Evolutionary conservation across 768 basidiomycete species (phyloP).

Genomic region (Baorangia bicolor): DNA sequence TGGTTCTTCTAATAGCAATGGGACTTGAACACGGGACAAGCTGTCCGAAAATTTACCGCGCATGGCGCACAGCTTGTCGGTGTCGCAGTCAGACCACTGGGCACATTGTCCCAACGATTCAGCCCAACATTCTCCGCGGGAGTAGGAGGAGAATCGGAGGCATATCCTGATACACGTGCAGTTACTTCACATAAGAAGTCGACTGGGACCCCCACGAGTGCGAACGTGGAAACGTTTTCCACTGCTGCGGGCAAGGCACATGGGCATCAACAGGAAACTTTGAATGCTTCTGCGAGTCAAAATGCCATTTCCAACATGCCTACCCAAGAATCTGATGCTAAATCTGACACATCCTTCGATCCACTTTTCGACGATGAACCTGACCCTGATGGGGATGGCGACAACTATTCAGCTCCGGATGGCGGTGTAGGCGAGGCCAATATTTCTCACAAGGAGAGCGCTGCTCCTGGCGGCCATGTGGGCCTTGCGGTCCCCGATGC

Average conservation of each 20-base stretch:
- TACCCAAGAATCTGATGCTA: constrained; percentile 53
- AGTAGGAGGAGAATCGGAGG: constrained; percentile 21
- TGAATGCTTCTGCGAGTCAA: constrained; percentile 22
- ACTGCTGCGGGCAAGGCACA: constrained; percentile 20
- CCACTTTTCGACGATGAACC: constrained; percentile 89
- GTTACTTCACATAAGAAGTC: constrained; percentile 9
- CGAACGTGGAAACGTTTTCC: constrained; percentile 23
- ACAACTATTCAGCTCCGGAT: constrained; percentile 19
- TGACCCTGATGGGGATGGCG: constrained; percentile 53
- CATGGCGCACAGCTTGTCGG: constrained; percentile 86
- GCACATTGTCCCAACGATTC: constrained; percentile 35
- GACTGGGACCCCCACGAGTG: constrained; percentile 16
- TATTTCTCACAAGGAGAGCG: constrained; percentile 15
- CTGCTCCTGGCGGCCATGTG: constrained; percentile 10
- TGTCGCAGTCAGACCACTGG: constrained; percentile 71
- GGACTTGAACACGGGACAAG: constrained; percentile 92
- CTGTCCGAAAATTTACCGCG: constrained; percentile 70
- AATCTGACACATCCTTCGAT: constrained; percentile 81
- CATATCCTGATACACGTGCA: constrained; percentile 12
- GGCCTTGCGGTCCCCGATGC: constrained; percentile 32
- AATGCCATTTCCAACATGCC: constrained; percentile 23
- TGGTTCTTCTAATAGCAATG: constrained; percentile 67
- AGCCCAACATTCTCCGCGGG: constrained; percentile 28
- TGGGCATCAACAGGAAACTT: constrained; percentile 11
- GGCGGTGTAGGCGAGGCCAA: constrained; percentile 17